Evolutionary conservation across 495 filamentous ascomycete species (phyloP), one percentile per base, ranked within the genome.

Genomic region (Lepraria neglecta): DNA sequence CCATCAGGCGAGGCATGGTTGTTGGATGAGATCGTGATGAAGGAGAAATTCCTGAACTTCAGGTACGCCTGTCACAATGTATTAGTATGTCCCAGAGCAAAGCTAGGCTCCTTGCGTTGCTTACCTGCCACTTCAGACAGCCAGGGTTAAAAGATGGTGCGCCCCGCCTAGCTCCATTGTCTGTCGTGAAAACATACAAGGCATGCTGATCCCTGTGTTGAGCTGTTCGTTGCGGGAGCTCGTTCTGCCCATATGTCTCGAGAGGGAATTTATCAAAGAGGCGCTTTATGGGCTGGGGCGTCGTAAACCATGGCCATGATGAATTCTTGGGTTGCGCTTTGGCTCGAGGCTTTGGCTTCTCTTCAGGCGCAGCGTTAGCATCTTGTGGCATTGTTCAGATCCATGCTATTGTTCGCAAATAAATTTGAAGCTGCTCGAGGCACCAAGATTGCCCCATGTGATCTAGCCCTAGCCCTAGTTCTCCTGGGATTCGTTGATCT

Each of bases 91-190:
- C n/a, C 30, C 3, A 55, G 12, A 21, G 17, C 21, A 24, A 7
- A 27, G 31, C 1, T 60, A 4, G 4, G n/a, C 45, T 7, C 24
- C 38, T 17, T 19, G 12, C 35, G 21, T 17, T 19, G n/a, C 60
- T 46, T 68, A 91, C 92, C 87, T 97, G 94, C 91, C 91, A 97
- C 75, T 92, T 96, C 64, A 98, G 78, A 78, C 94, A 98, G 65
- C 82, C 83, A 4, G 94, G 94, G 74, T 97, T 97, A 76, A 89
- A 96, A 54, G 88, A 92, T 24, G 91, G 90, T 28, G 77, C 72
- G 14, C 85, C 87, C 38, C 68, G 66, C 30, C 72, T 69, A 24
- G 86, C 90, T 62, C 85, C 87, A 30, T 78, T 73, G 1, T 84
- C 79, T 14, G 83, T 83, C 54, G 81, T 81, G 73, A 96, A 97